These are phyloP conservation scores for Xerocomus spinulosus DNA, from an alignment of 768 basidiomycete genomes.

Conservation along the genomic window DNA sequence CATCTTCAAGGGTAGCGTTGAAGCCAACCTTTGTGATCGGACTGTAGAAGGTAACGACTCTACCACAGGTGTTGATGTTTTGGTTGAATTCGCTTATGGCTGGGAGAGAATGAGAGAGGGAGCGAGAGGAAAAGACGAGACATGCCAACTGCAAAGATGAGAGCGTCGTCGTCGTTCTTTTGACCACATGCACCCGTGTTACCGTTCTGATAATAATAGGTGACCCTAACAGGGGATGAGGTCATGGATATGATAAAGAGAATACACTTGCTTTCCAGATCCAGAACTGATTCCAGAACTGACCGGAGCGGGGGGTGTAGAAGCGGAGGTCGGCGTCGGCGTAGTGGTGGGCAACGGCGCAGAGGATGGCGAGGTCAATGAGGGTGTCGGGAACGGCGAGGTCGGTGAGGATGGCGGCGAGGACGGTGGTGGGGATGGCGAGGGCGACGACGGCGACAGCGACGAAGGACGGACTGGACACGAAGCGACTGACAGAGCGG, in stretches of 20 bases:
- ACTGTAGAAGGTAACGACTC: slow-evolving; percentile 60
- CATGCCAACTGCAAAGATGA: slow-evolving; percentile 63
- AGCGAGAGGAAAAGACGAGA: neutral
- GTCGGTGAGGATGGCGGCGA: neutral
- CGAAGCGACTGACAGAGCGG: slow-evolving; percentile 49
- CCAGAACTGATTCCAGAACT: no score
- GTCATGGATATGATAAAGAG: neutral
- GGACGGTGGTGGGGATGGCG: neutral
- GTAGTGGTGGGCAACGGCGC: no score
- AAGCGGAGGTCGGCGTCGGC: neutral
- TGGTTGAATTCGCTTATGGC: no score
- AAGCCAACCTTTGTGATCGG: slow-evolving; percentile 46
- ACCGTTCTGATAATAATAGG: slow-evolving; percentile 68
- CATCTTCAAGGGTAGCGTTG: slow-evolving; percentile 66
- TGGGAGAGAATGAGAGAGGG: slow-evolving; percentile 2
- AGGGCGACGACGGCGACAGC: no score
- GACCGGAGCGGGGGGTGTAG: neutral
- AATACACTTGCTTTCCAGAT: slow-evolving; percentile 44
- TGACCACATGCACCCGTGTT: slow-evolving; percentile 77
- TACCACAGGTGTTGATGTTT: slow-evolving; percentile 58
- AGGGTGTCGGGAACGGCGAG: neutral
- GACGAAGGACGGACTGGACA: slow-evolving; percentile 31
- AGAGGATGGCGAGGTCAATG: no score
- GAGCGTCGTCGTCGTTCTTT: slow-evolving; percentile 49
- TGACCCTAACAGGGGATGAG: slow-evolving; percentile 40